phyloP scores from a whole-genome alignment of 306 rosid species.

The Comarum palustre region DNA sequence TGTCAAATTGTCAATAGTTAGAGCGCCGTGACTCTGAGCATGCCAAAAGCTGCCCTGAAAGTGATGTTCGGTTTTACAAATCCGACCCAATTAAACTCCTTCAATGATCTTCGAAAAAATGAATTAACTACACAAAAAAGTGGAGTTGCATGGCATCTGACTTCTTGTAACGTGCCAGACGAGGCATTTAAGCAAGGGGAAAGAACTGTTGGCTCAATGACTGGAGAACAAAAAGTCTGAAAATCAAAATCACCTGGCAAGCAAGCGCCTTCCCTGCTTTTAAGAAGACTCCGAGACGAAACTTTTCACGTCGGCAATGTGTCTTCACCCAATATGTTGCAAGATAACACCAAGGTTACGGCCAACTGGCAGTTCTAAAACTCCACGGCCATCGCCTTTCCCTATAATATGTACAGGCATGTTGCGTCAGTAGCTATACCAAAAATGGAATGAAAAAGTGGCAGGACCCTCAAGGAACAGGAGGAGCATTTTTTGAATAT shows the following conservation, averaged over 20 bases:
- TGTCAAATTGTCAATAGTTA: conserved; percentile 31
- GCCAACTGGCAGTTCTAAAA: conserved; percentile 29
- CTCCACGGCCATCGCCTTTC: conserved; percentile 27
- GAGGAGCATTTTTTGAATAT: conserved; percentile 79
- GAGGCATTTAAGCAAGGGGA: conserved; percentile 15
- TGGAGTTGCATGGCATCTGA: conserved; percentile 20
- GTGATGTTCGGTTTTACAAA: conserved; percentile 25
- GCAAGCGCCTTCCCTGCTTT: conserved; percentile 23
- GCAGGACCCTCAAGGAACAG: conserved; percentile 61
- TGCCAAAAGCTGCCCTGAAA: conserved; percentile 30
- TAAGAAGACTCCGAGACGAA: conserved; percentile 29
- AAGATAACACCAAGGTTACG: conserved; percentile 26
- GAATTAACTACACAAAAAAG: conserved; percentile 16
- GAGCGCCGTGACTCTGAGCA: conserved; percentile 29
- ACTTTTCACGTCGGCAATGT: conserved; percentile 24
- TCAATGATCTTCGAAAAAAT: conserved; percentile 23
- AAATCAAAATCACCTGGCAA: conserved; percentile 18
- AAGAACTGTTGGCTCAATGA: conserved; percentile 14
- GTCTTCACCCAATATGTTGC: conserved; percentile 20
- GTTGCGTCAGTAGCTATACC: conserved; percentile 37
- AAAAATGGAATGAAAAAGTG: conserved; percentile 31
- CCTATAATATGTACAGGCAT: conserved; percentile 43
- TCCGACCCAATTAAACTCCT: conserved; percentile 36
- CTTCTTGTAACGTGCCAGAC: conserved; percentile 25
- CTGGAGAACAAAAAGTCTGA: conserved; percentile 34